Evolutionary conservation across 495 filamentous ascomycete genomes (phyloP), one percentile per base, ranked within the genome.

Genomic region (Acidiella bohemica): DNA sequence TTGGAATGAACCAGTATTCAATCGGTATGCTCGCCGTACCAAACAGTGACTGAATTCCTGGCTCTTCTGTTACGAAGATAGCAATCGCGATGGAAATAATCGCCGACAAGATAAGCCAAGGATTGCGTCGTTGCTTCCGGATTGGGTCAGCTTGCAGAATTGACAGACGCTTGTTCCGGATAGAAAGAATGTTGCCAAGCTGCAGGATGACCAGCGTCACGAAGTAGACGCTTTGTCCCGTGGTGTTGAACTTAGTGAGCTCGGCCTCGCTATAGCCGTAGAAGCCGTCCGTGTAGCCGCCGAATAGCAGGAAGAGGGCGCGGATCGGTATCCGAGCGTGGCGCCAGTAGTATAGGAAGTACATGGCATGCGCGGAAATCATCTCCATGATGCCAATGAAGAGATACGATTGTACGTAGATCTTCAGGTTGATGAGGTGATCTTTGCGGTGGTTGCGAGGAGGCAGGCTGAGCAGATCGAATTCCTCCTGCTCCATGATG

Each of bases 171-270:
- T 73, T 59, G n/a, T 74, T 81, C 13, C 78, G 71, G 10, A 78
- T 63, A 5, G 66, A 67, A 32, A 82, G 64, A 9, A 82, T 63
- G 51, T 77, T 80, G 59, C 78, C 79, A 60, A 70, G 77, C 70
- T 83, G 78, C 72, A 78, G 76, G 5, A 79, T 68, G 9, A 84
- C 76, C 4, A 84, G 59, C 11, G 67, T 80, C 19, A 82, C 70
- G 44, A 84, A 83, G 49, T 84, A 84, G 22, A 83, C 71, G 17
- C 67, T 72, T 21, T 46, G 47, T 5, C 43, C 47, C 12, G 19
- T 28, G 28, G 51, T 58, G 50, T 61, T 65, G 61, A 67, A 66
- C 25, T 58, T 36, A 11, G 45, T 56, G 5, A 69, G 49, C 41
- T 70, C 35, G 13, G 59, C 60, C 17, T 53, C 23, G 0, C 59